A percentile compares a stretch with the other conserved stretches of the same genome.
These are phyloP conservation scores for Paraphaeosphaeria minitans DNA, from an alignment of 2,329 filamentous ascomycete genomes.

Conservation along the genomic window DNA sequence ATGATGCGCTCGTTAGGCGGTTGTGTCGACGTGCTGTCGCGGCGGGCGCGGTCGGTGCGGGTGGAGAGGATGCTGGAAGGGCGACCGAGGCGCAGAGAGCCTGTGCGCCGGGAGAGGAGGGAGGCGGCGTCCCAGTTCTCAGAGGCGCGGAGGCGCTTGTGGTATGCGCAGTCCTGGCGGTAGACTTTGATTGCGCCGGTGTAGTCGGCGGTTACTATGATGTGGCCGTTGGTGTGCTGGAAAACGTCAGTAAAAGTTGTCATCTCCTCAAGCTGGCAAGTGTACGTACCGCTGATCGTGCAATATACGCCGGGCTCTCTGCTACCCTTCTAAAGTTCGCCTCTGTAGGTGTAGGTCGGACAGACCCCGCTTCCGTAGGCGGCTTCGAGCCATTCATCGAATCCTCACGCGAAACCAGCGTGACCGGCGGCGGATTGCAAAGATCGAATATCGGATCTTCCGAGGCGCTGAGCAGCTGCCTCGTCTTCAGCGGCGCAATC, in stretches of 20 bases:
- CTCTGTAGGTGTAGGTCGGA: conserved; percentile 41
- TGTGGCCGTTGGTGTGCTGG: conserved; percentile 77
- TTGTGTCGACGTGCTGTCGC: conserved; percentile 53
- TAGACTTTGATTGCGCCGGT: conserved; percentile 92
- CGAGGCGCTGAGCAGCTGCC: conserved; percentile 76
- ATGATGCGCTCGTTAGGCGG: conserved; percentile 62
- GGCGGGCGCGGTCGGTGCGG: conserved; percentile 55
- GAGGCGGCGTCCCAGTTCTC: conserved; percentile 78
- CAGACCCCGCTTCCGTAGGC: conserved; percentile 50
- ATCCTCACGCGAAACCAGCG: conserved; percentile 75
- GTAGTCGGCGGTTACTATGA: conserved; percentile 89
- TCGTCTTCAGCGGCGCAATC: conserved; percentile 79
- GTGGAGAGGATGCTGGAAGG: conserved; percentile 62
- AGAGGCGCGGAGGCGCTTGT: conserved; percentile 68
- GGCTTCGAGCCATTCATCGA: conserved; percentile 57
- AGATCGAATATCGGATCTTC: conserved; percentile 95
- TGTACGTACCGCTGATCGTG: conserved; percentile 62
- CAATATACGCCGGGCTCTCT: conserved; percentile 76
- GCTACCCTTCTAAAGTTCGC: conserved; percentile 52
- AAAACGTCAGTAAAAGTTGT: neutral
- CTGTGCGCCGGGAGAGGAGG: conserved; percentile 72
- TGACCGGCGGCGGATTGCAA: conserved; percentile 92
- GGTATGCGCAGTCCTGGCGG: conserved; percentile 87
- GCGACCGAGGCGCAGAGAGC: conserved; percentile 55
- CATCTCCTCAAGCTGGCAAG: neutral